These are phyloP conservation scores for Dacryopinax spathularia DNA, from an alignment of 768 basidiomycete genomes.

Conservation along the genomic window DNA sequence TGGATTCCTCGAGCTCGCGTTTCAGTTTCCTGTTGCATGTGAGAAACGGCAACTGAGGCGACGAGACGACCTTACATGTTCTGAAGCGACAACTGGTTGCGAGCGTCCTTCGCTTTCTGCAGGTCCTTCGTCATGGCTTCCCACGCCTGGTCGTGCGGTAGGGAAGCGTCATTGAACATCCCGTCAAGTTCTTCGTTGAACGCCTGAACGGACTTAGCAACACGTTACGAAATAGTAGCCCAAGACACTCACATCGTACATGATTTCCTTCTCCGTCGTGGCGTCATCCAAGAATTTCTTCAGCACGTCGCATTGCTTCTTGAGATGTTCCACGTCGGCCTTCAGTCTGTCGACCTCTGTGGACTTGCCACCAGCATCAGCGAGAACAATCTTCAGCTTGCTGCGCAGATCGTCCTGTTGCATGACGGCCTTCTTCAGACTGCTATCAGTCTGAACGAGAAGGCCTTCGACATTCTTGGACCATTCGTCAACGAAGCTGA, in stretches of 20 bases:
- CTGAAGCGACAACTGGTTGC: conserved; percentile 61
- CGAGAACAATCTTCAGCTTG: conserved; percentile 36
- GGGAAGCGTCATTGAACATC: conserved; percentile 73
- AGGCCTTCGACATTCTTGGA: conserved; percentile 39
- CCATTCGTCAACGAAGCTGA: conserved; percentile 22
- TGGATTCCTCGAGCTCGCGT: conserved; percentile 51
- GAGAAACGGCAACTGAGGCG: conserved; percentile 8
- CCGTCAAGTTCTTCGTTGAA: conserved; percentile 89
- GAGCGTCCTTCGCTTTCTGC: conserved; percentile 53
- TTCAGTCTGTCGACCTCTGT: conserved; percentile 48
- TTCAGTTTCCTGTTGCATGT: conserved; percentile 42
- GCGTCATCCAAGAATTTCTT: conserved; percentile 63
- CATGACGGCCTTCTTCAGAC: conserved; percentile 37
- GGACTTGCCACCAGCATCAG: conserved; percentile 37
- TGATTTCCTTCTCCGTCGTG: conserved; percentile 77
- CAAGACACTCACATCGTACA: conserved; percentile 59
- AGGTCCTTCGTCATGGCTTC: conserved; percentile 60
- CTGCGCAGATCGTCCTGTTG: conserved; percentile 42
- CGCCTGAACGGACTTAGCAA: conserved; percentile 34
- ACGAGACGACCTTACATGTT: conserved; percentile 48
- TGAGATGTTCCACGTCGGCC: conserved; percentile 46
- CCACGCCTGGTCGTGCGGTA: conserved; percentile 77
- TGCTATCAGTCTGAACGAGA: conserved; percentile 42
- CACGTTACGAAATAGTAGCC: conserved; percentile 1
- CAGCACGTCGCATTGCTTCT: conserved; percentile 63